A percentile compares a stretch with the other conserved stretches of the same genome.
Conservation (phyloP, 78 protist species). For the Dictyostelium capitatum region DNA sequence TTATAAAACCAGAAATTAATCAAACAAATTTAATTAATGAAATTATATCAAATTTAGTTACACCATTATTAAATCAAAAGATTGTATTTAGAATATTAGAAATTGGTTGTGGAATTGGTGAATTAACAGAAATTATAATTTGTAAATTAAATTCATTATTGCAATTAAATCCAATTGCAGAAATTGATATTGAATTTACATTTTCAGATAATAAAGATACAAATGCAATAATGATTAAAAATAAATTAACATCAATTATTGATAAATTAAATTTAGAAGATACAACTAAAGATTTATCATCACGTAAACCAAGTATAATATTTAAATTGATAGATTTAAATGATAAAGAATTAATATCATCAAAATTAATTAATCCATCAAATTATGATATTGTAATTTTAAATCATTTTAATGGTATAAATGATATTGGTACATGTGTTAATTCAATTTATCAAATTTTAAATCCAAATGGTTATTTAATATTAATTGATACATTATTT, state of each 20-base stretch:
- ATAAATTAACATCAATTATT: not conserved
- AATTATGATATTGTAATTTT: conserved; percentile 26
- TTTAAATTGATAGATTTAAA: not conserved
- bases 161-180: not conserved
- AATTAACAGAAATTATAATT: not conserved
- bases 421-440: not conserved
- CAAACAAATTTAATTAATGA: not conserved
- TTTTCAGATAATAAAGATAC: conserved; percentile 15
- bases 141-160: not conserved
- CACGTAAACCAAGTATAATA: not conserved
- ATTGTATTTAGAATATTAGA: conserved; percentile 49
- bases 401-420: conserved; percentile 3
- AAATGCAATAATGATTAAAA: not conserved
- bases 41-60: not conserved
- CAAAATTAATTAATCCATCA: conserved; percentile 17
- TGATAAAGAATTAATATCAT: not conserved
- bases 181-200: conserved; percentile 25
- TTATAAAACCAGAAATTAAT: not conserved
- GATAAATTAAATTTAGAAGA: too few species aligned
- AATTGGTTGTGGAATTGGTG: conserved; percentile 44
- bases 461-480: conserved; percentile 36
- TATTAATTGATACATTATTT: not conserved
- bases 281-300: not conserved
- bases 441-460: not conserved
- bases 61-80: too few species aligned